Percentiles rank a stretch among this genome's conserved stretches.
phyloP scores from a whole-genome alignment of 371 early-diverging fungal genomes.

The Mortierella sp. region DNA sequence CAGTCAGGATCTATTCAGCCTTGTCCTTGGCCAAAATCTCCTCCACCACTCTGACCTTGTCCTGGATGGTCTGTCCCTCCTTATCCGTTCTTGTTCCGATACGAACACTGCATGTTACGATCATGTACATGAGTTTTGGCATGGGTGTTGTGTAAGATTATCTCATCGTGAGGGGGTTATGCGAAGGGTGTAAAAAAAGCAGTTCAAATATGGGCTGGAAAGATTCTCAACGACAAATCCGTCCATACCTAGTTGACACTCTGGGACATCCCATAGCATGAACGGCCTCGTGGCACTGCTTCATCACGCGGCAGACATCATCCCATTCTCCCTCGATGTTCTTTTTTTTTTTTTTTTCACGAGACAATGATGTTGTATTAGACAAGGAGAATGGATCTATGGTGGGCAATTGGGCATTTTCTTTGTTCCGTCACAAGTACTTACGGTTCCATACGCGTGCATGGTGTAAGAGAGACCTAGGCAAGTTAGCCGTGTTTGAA shows the following conservation, averaged over 20 bases:
- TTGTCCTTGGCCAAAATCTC: constrained; percentile 48
- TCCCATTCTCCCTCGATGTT: constrained; percentile 54
- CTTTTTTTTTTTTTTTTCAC: constrained; percentile 1
- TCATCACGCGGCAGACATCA: constrained; percentile 51
- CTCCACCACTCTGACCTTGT: constrained; percentile 50
- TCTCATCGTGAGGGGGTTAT: no score
- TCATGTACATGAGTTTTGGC: background rate
- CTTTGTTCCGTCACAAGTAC: background rate
- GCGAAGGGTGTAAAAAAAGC: no score
- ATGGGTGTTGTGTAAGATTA: no score
- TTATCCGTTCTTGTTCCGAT: constrained; percentile 54
- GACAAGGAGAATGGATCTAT: no score
- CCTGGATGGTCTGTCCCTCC: constrained; percentile 46
- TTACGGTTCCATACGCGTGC: constrained; percentile 50
- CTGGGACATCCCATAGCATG: constrained; percentile 54
- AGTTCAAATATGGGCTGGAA: no score
- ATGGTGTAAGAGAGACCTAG: constrained; percentile 33
- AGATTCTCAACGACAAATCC: background rate
- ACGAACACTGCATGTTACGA: constrained; percentile 24
- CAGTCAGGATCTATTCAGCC: no score
- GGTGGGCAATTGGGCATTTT: background rate
- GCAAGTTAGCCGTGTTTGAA: background rate
- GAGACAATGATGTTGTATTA: background rate
- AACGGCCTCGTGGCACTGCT: constrained; percentile 53
- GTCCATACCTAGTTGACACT: constrained; percentile 45